These are phyloP conservation scores for Exutisphaerella laricina DNA, from an alignment of 2,329 filamentous ascomycete genomes.

Conservation along the genomic window DNA sequence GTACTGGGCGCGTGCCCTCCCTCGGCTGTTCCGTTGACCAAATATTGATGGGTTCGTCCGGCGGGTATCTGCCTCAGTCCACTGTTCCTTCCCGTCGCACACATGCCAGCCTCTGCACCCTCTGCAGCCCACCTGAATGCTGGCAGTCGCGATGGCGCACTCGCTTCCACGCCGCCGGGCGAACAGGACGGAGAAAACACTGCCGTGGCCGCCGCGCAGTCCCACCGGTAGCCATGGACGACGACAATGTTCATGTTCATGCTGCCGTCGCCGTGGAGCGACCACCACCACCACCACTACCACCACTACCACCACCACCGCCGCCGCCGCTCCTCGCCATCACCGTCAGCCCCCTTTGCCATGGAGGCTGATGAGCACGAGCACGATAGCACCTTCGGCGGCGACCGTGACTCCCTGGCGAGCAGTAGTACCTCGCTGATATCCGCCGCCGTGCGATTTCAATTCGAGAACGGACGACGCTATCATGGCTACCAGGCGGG, in stretches of 20 bases:
- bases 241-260: not conserved
- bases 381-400: slow-evolving; percentile 27
- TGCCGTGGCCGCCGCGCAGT: no score
- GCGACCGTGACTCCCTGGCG: slow-evolving; percentile 23
- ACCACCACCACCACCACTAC: not conserved
- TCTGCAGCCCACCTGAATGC: no score
- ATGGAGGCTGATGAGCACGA: slow-evolving; percentile 28
- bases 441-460: slow-evolving; percentile 14
- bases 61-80: no score
- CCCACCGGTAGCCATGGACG: not conserved
- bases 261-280: no score
- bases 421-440: slow-evolving; percentile 19
- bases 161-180: no score
- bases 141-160: no score
- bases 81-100: no score
- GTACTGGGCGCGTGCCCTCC: no score
- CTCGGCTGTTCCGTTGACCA: no score
- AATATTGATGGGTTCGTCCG: no score
- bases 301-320: not conserved
- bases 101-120: no score
- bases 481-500: slow-evolving; percentile 30
- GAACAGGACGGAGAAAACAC: no score
- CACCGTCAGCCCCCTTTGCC: not conserved
- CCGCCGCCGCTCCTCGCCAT: not conserved
- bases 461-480: slow-evolving; percentile 25